phyloP scores from a whole-genome alignment of 352 stramenopile species.

The Peronosclerospora sorghi region DNA sequence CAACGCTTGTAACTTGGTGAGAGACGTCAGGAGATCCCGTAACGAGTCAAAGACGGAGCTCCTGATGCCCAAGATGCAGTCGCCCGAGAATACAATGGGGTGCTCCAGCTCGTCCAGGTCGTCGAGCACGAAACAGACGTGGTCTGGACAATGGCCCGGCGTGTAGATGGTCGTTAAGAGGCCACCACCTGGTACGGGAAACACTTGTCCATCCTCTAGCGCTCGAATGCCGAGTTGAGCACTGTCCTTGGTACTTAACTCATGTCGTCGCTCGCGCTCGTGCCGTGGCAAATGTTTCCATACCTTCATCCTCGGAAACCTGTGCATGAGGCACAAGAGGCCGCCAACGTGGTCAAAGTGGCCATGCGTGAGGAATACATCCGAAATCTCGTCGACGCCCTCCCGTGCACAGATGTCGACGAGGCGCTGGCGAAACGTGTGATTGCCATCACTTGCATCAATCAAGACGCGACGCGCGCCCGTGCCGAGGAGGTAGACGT shows the following conservation, averaged over 20 bases:
- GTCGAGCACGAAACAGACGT: conserved; percentile 71
- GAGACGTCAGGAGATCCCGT: conserved; percentile 59
- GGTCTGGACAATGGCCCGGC: conserved; percentile 78
- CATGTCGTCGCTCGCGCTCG: conserved; percentile 20
- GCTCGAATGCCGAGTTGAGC: conserved; percentile 28
- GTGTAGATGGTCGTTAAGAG: conserved; percentile 56
- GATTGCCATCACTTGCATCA: conserved; percentile 71
- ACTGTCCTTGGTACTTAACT: conserved; percentile 40
- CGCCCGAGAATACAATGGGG: conserved; percentile 59
- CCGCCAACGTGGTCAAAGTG: conserved; percentile 86
- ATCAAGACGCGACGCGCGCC: conserved; percentile 54
- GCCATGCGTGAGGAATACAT: conserved; percentile 83
- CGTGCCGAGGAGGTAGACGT: conserved; percentile 83
- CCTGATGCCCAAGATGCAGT: conserved; percentile 75
- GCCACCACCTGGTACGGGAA: conserved; percentile 14
- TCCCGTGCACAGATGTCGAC: conserved; percentile 26
- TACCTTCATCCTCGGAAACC: conserved; percentile 42
- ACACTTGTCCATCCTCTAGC: conserved; percentile 30
- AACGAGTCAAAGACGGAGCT: conserved; percentile 84
- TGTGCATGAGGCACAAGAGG: conserved; percentile 38
- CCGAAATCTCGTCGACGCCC: conserved; percentile 40
- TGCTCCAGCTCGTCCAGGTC: conserved; percentile 7
- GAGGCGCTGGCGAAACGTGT: conserved; percentile 33
- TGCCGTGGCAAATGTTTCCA: conserved; percentile 54
- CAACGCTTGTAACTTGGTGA: conserved; percentile 34